Base-by-base conservation (phyloP, 2,329 filamentous ascomycete species). In the Xylariaceae sp. region DNA sequence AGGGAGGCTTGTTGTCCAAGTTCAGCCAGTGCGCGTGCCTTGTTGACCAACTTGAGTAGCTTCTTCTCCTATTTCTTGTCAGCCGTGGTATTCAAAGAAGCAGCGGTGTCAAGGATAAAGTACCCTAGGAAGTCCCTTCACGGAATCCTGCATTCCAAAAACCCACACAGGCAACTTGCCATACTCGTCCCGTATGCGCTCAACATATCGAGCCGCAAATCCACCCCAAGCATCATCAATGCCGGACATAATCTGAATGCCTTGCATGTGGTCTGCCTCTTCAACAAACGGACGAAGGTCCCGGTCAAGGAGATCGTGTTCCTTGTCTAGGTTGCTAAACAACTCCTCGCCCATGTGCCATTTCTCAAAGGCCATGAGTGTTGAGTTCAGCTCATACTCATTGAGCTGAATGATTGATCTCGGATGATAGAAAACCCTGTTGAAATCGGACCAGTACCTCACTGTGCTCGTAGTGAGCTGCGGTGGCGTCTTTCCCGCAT, bases 391-490 rank as follows among this genome's bases (percentile, higher is more conserved):
- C 71, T 95, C 90, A 70, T 90, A 95, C 69, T 97, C 91, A 70
- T 89, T 89, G 11, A 97, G 79, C 71, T 96, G 92, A 8, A 96
- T 81, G 56, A 96, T 84, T 10, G 92, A 96, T 57, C 84, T 85
- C 7, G 94, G 94, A 71, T 97, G 92, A 72, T 89, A 97, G 74
- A 86, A 99, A n/a, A 94, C 83, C 30, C 91, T 85, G 66, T 90
- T 95, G 74, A 92, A 97, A 74, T 99, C 94, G 37, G 92, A 96
- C 93, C 94, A 99, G 76, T 94, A 97, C 56, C 91, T 85, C n/a
- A 97, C 89, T 9, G 84, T 82, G 5, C 86, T 82, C 1, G 85
- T 80, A 1, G 82, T 88, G 17, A 96, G 80, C 55, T 79, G 76
- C 0, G 88, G 83, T 4, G 87, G 80, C 2, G 82, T 73, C 4